Percentiles rank a stretch among this genome's conserved stretches.
Conservation (phyloP, 129 eudicot species). For the Pseudognaphalium luteoalbum region DNA sequence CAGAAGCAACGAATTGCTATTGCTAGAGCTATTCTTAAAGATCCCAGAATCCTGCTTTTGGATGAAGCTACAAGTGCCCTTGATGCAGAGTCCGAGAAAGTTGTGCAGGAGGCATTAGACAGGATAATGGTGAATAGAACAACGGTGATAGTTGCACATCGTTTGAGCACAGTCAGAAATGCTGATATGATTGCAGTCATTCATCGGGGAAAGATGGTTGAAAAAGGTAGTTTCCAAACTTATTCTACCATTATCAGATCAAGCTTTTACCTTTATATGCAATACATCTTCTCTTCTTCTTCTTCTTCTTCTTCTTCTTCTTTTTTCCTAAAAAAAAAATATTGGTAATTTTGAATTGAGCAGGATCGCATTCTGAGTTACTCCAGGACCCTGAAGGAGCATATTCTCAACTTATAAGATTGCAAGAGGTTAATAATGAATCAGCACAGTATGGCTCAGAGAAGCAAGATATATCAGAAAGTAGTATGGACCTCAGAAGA, state of each 20-base stretch:
- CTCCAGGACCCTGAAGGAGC: constrained; percentile 45
- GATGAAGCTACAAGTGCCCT: constrained; percentile 91
- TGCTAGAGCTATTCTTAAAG: constrained; percentile 77
- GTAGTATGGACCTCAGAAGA: constrained; percentile 21
- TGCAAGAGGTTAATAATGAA: constrained; percentile 54
- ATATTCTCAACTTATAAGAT: constrained; percentile 54
- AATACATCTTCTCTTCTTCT: neutral
- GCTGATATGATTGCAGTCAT: constrained; percentile 14
- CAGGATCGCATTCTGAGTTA: constrained; percentile 70
- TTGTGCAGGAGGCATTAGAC: constrained; percentile 84
- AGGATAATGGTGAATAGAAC: constrained; percentile 77
- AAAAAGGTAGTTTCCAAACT: constrained; percentile 45
- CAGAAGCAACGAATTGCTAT: constrained; percentile 87
- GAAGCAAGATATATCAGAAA: constrained; percentile 25
- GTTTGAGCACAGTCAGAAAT: constrained; percentile 13
- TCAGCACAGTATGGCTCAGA: constrained; percentile 27
- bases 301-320: too few species aligned
- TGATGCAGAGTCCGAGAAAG: constrained; percentile 78
- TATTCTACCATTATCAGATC: neutral
- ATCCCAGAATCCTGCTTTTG: constrained; percentile 70
- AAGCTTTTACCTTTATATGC: neutral
- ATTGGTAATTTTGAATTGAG: neutral
- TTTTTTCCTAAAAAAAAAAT: neutral
- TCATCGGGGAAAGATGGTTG: constrained; percentile 36
- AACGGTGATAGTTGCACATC: constrained; percentile 68